Conservation (phyloP, 2,329 filamentous ascomycete genomes). For the Colletotrichum cuscutae region DNA sequence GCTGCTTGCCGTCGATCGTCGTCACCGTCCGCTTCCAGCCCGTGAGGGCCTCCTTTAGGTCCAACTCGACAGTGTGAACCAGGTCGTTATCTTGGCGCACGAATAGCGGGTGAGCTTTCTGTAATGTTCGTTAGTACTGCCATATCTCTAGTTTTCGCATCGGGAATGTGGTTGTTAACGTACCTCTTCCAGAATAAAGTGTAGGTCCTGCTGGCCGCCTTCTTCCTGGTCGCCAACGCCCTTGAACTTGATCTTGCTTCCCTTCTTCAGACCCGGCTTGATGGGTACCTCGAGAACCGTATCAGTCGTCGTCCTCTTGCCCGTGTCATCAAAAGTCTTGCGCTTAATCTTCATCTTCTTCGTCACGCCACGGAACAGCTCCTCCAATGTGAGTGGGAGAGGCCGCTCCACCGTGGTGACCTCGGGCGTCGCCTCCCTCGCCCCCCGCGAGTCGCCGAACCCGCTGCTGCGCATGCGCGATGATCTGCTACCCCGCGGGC, state of each 20-base stretch:
- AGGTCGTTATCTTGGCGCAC: conserved; percentile 91
- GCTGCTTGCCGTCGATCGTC: conserved; percentile 91
- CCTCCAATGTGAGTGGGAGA: conserved; percentile 84
- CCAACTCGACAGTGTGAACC: conserved; percentile 79
- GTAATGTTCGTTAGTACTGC: conserved; percentile 51
- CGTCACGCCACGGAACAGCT: conserved; percentile 84
- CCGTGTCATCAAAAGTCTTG: conserved; percentile 89
- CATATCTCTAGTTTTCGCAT: background rate
- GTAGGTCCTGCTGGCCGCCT: conserved; percentile 92
- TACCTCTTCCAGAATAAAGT: conserved; percentile 95
- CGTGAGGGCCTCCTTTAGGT: conserved; percentile 92
- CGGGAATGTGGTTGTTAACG: conserved; percentile 43
- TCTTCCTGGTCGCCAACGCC: conserved; percentile 98
- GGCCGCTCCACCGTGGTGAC: conserved; percentile 91
- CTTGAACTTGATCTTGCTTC: conserved; percentile 98
- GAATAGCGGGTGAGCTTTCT: conserved; percentile 90
- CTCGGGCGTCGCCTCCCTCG: conserved; percentile 75
- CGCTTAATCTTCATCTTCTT: conserved; percentile 99
- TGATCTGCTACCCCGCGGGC: conserved; percentile 47
- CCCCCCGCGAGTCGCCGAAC: conserved; percentile 36
- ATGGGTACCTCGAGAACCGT: conserved; percentile 94
- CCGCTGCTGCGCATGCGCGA: conserved; percentile 55
- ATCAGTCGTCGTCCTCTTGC: conserved; percentile 88
- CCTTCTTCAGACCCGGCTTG: conserved; percentile 94
- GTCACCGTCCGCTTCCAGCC: conserved; percentile 93